A percentile compares a stretch with the other conserved stretches of the same genome.
phyloP scores from a whole-genome alignment of 208 protist species.

The Endotrypanum monterogeii region DNA sequence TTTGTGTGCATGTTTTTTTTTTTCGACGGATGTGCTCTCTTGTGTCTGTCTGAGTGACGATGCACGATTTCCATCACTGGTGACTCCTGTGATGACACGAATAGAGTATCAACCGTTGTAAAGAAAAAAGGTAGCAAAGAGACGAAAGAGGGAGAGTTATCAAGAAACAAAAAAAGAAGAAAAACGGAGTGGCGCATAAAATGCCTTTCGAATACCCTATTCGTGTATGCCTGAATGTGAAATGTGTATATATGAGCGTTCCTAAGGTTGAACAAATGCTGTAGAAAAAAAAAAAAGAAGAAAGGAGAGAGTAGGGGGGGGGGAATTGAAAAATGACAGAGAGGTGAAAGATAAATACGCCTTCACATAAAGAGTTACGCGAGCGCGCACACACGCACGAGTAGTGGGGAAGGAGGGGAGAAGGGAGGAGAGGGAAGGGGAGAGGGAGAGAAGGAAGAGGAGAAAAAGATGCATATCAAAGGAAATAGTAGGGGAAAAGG shows the following conservation, averaged over 20 bases:
- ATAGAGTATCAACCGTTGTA: neutral
- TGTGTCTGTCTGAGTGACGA: neutral
- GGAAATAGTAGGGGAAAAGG: too few relatives aligned
- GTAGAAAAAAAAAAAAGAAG: neutral
- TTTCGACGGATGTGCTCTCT: neutral
- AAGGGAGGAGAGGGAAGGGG: too few relatives aligned
- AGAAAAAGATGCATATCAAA: conserved; percentile 3
- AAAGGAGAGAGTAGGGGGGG: neutral
- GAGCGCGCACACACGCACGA: conserved; percentile 2
- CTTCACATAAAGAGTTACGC: neutral
- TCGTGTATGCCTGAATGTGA: neutral
- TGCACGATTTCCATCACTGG: neutral
- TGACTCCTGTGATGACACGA: neutral
- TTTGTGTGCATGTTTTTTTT: neutral
- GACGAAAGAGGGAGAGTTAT: neutral
- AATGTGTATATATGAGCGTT: neutral
- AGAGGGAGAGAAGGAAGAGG: conserved; percentile 4
- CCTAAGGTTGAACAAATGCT: neutral
- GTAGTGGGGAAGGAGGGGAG: too few relatives aligned
- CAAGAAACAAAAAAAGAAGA: neutral
- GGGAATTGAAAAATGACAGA: conserved; percentile 2
- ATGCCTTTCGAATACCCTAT: neutral
- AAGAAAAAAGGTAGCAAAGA: neutral
- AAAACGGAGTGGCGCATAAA: neutral
- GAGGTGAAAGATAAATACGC: neutral